Evolutionary conservation across 176 grass and related monocot species (phyloP).

Genomic region (Zea mays): DNA sequence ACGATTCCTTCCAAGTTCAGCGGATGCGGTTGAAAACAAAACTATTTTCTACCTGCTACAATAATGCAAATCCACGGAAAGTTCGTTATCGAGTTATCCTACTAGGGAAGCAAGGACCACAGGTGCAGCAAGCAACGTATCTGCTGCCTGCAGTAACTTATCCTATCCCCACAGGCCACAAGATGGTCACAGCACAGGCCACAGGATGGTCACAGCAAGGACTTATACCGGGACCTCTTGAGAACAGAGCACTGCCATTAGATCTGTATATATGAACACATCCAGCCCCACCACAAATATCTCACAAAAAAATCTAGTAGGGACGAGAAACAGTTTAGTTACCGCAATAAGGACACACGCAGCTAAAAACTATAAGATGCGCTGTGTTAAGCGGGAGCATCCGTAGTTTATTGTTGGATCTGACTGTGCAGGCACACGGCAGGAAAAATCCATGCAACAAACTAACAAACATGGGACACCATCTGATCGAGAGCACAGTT

Average conservation of each 20-base stretch:
- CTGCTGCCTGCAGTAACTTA: constrained; percentile 15
- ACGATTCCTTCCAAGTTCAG: constrained; percentile 28
- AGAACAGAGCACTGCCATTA: constrained; percentile 26
- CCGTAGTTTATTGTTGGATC: constrained; percentile 44
- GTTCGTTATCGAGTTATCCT: constrained; percentile 26
- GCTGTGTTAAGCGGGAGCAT: constrained; percentile 33
- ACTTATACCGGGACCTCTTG: constrained; percentile 18
- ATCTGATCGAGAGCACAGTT: not conserved
- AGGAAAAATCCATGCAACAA: not conserved
- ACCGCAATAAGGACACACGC: not conserved
- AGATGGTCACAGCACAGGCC: too few species aligned
- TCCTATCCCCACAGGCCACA: constrained; percentile 10
- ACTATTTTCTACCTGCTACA: constrained; percentile 38
- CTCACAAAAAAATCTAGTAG: not conserved
- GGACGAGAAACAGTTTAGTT: not conserved
- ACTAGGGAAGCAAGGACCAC: constrained; percentile 25
- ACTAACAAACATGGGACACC: not conserved
- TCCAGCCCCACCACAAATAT: constrained; percentile 33
- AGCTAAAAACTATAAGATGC: constrained; percentile 27
- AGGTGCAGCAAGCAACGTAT: constrained; percentile 13
- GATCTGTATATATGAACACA: not conserved
- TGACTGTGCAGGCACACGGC: not conserved
- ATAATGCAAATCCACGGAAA: constrained; percentile 25
- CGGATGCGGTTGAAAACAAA: not conserved
- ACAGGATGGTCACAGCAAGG: not conserved